Base-by-base conservation (phyloP, 169 alveolate genomes). In the Plasmodium vinckei region DNA sequence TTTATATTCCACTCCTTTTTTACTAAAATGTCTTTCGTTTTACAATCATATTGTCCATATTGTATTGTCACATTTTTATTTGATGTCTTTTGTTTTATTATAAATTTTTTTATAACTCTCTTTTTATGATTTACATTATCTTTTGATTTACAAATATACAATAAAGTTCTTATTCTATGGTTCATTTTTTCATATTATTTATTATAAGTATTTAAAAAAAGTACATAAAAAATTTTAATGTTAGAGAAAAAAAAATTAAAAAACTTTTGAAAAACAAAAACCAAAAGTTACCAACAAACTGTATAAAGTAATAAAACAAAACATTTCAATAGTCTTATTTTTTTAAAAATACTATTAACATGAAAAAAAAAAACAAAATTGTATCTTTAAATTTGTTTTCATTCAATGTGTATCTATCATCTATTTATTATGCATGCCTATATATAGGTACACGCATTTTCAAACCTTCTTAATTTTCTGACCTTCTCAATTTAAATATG, bases 1-100 rank as follows among this genome's bases (percentile, higher is more conserved):
- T 56, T 49, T 49, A 77, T 65, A 47, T 63, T 77, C 88, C 88
- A 77, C 10, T 77, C 65, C 39, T 63, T 77, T 77, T 77, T 77
- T 64, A 77, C 33, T 39, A 77, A 57, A 77, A 21, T 23, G 15
- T 12, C 53, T 64, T 63, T 77, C 19, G 59, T 77, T 65, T 46
- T 77, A 25, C 77, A 63, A 23, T 77, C 42, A 54, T 49, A 57
- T 56, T 64, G 49, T 27, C 63, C 70, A 54, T 77, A 77, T 46
- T 77, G 63, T 27, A 77, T 25, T 21, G 23, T 23, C 27, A 77
- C 59, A 39, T 57, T 69, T 56, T 56, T 77, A 63, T 13, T 63
- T 54, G 47, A 77, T 23, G 63, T 77, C n/a, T 69, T 54, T 77
- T 49, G 19, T 27, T 68, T 77, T 44, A 75, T 65, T 46, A 77